A percentile compares a stretch with the other conserved stretches of the same genome.
These are phyloP conservation scores for Rasamsonia emersonii DNA, from an alignment of 2,329 filamentous ascomycete genomes.

Conservation along the genomic window DNA sequence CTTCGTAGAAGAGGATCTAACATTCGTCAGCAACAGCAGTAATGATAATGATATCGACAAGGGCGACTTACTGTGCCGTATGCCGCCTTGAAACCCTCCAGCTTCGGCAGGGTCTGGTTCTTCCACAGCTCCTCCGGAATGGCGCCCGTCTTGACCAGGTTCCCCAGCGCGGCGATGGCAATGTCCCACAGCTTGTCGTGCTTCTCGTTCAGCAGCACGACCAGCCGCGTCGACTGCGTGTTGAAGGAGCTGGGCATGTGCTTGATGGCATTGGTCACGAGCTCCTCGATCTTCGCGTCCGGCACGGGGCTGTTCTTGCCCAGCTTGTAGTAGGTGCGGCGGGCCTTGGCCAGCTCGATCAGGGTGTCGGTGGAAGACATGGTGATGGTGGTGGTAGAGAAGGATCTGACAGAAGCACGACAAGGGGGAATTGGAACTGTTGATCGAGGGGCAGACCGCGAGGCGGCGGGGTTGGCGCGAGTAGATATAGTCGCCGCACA, in stretches of 20 bases:
- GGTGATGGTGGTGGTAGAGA: slow-evolving; percentile 3
- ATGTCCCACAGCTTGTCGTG: slow-evolving; percentile 86
- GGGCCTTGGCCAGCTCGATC: slow-evolving; percentile 23
- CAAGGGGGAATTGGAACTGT: neutral
- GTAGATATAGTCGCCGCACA: slow-evolving; percentile 3
- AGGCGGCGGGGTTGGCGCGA: slow-evolving; percentile 1
- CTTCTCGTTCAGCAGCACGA: slow-evolving; percentile 71
- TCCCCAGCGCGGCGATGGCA: slow-evolving; percentile 54
- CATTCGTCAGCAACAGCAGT: neutral
- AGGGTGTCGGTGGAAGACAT: slow-evolving; percentile 16
- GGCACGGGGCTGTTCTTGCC: slow-evolving; percentile 25
- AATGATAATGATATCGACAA: neutral
- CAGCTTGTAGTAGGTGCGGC: slow-evolving; percentile 30
- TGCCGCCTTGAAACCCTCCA: slow-evolving; percentile 56
- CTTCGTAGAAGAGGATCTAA: slow-evolving; percentile 76
- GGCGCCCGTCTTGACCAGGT: slow-evolving; percentile 52
- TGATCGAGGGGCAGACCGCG: no score
- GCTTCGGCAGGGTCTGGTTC: slow-evolving; percentile 33
- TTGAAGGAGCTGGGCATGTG: slow-evolving; percentile 80
- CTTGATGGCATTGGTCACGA: slow-evolving; percentile 45
- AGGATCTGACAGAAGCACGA: slow-evolving; percentile 3
- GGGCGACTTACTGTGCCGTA: slow-evolving; percentile 61
- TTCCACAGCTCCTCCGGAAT: slow-evolving; percentile 48
- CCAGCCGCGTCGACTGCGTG: slow-evolving; percentile 69
- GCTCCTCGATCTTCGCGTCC: slow-evolving; percentile 27